Evolutionary conservation across 1,284 basidiomycete species (phyloP), one percentile per base, ranked within the genome.

Genomic region (Agaricales sp.): DNA sequence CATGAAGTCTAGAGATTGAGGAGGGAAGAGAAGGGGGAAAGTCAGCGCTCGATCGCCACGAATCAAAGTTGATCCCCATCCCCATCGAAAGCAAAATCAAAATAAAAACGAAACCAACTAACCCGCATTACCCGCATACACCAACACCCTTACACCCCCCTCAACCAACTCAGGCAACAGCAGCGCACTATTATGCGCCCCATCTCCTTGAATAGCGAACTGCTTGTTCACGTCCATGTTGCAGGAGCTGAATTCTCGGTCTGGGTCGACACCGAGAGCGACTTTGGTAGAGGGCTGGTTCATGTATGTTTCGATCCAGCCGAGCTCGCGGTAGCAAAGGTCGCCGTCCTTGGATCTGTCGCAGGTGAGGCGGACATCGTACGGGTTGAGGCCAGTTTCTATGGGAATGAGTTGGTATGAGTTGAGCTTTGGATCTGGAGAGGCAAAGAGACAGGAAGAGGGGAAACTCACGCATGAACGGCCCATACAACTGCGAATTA

Each of bases 361-460:
- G 55, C 94, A 97, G 53, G 72, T 73, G 54, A 67, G 73, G 51
- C 93, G 81, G 8, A 93, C 86, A 58, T 97, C 94, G 63, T 95
- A 95, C 24, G 85, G 77, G 64, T 87, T 87, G 37, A 73, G 61
- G 4, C 79, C 82, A 58, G 76, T 73, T 63, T 79, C 81, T 83
- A 51, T n/a, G n/a, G n/a, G 11, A 8, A 35, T 35, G n/a, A 35
- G 8, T n/a, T 24, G 49, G 21, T 19, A 49, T 37, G n/a, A 35
- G 22, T 41, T 43, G 25, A 26, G 45, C 16, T 43, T 38, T 20
- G 43, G 23, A 39, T 20, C 11, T 22, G 11, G 26, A 13, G 13
- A 8, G 20, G n/a, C 4, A 21, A 20, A 43, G 25, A 19, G n/a
- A 48, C 2, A 6, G 25, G 4, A 47, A 18, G 18, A 18, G 23